A percentile compares a stretch with the other conserved stretches of the same genome.
Evolutionary conservation across 306 rosid genomes (phyloP).

Genomic region (Astragalus membranaceus): DNA sequence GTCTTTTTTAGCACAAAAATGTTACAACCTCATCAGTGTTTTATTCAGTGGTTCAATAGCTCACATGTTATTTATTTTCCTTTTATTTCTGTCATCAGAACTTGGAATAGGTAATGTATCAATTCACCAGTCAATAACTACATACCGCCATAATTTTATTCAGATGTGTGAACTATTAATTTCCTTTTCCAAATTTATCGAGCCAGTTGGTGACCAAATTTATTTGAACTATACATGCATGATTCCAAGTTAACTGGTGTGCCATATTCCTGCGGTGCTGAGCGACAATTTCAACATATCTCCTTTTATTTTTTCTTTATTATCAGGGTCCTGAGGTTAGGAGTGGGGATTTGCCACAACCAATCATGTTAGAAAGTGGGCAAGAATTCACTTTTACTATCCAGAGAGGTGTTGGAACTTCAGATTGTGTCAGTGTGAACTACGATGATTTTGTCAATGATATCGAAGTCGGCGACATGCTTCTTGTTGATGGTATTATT

Average conservation of each 20-base stretch:
- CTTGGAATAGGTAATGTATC: too few species aligned
- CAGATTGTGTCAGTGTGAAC: constrained; percentile 95
- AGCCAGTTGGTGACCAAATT: not conserved
- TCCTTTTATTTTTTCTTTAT: not conserved
- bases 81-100: too few species aligned
- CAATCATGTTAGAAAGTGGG: constrained; percentile 53
- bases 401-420: constrained; percentile 81
- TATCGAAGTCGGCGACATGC: constrained; percentile 86
- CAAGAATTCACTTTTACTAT: constrained; percentile 97
- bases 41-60: too few species aligned
- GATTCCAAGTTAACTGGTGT: not conserved
- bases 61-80: too few species aligned
- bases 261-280: not conserved
- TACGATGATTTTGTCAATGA: constrained; percentile 96
- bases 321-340: constrained; percentile 98
- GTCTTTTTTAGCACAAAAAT: too few species aligned
- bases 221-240: not conserved
- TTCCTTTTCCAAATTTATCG: not conserved
- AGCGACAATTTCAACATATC: not conserved
- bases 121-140: not conserved
- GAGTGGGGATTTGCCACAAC: constrained; percentile 98
- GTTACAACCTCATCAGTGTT: too few species aligned
- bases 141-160: not conserved
- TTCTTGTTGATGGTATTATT: constrained; percentile 88
- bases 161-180: not conserved